phyloP scores from a whole-genome alignment of 148 eudicot species.

The Talinum fruticosum region DNA sequence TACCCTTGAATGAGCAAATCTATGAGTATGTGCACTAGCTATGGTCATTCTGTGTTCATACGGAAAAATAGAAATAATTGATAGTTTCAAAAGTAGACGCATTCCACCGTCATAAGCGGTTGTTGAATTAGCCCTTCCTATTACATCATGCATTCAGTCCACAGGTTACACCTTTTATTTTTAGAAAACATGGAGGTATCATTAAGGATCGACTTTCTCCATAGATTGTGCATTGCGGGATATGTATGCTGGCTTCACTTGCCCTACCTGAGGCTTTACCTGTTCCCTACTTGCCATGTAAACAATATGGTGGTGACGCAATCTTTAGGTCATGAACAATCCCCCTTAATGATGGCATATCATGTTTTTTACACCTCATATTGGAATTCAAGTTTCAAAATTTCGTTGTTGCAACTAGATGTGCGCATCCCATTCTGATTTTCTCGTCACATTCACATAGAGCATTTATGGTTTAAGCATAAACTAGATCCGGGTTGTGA shows the following conservation, averaged over 20 bases:
- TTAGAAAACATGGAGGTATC: not conserved
- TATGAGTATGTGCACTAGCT: not conserved
- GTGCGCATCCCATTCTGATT: not conserved
- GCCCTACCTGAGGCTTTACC: not conserved
- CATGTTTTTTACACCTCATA: not conserved
- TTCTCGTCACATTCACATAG: not conserved
- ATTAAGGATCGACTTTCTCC: not conserved
- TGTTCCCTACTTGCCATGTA: not conserved
- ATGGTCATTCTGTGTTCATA: not conserved
- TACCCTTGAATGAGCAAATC: not conserved
- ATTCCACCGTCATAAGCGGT: not conserved
- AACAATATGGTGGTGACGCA: not conserved
- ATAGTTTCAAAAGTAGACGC: no score
- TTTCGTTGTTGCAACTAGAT: not conserved
- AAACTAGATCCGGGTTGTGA: no score
- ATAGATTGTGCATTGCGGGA: not conserved
- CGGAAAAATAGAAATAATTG: not conserved
- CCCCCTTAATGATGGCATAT: not conserved
- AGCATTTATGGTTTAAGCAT: no score
- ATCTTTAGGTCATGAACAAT: not conserved
- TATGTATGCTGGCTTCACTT: not conserved
- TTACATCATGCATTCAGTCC: not conserved
- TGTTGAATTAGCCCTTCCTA: not conserved
- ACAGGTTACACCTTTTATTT: not conserved
- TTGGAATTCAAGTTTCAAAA: no score